Base-by-base conservation (phyloP, 768 basidiomycete genomes). In the Phaeotremella fagi region DNA sequence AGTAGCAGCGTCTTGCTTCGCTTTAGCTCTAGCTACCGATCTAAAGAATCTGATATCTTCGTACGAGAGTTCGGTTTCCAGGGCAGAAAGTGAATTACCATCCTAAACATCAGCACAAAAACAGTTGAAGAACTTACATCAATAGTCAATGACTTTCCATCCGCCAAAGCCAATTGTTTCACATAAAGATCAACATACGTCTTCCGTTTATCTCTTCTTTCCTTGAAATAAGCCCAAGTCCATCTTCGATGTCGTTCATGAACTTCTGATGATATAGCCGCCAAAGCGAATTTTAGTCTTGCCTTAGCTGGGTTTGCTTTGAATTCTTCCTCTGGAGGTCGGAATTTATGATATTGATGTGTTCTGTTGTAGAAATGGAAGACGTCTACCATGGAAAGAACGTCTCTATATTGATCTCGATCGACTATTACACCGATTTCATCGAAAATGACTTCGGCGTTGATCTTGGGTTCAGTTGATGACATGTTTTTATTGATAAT, bases 11-110 rank as follows among this genome's bases (percentile, higher is more conserved):
- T 98, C 90, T 71, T 97, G 90, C 63, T 85, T 83, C 15, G 94
- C 78, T 59, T 83, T 83, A 2, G 90, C 90, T 24, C 88, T 84
- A 0, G 90, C 88, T 55, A 98, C 89, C 3, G 91, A 97, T 27
- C 95, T 84, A 76, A 98, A 99, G 76, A 97, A 95, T 3, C 94
- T 85, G 46, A 99, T 85, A 66, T 98, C 95, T 72, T 94, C 90
- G 62, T 97, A 98, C 0, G 84, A 80, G 25, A 98, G 79, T 70
- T 89, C 90, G 60, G 73, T 78, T 72, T 99, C 95, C 50, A 98
- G 76, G 0, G 75, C 77, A 42, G 84, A 81, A 26, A 92, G 76
- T 15, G 59, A 57, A 6, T 57, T 55, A 6, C 48, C 59, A 15
- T 75, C 75, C 74, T 75, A 54, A 3, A 16, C 1, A 35, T 7